A percentile compares a stretch with the other conserved stretches of the same genome.
Evolutionary conservation across 2,329 filamentous ascomycete species (phyloP).

Genomic region (Drechmeria coniospora): DNA sequence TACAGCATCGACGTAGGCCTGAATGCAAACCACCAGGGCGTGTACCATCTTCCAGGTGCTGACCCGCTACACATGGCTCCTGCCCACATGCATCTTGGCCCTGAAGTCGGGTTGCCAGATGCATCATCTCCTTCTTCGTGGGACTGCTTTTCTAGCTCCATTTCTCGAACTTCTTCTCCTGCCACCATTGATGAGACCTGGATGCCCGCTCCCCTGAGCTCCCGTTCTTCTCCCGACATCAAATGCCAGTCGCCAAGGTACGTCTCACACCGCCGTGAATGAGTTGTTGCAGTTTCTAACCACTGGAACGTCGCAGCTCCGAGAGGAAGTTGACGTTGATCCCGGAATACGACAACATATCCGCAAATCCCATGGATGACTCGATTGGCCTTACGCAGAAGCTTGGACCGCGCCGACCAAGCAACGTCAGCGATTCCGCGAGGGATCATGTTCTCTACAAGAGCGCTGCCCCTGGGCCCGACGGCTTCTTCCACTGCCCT

Average conservation of each 20-base stretch:
- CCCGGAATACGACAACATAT: conserved; percentile 12
- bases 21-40: conserved; percentile 24
- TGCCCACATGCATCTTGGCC: conserved; percentile 37
- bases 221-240: conserved; percentile 33
- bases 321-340: conserved; percentile 16
- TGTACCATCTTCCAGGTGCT: conserved; percentile 27
- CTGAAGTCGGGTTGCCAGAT: conserved; percentile 31
- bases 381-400: conserved; percentile 16
- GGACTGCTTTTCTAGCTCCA: conserved; percentile 36
- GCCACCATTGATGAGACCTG: conserved; percentile 34
- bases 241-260: conserved; percentile 38
- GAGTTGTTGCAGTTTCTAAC: conserved; percentile 8
- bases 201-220: conserved; percentile 17
- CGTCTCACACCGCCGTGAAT: conserved; percentile 13
- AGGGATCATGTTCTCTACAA: conserved; percentile 58
- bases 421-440: conserved; percentile 40
- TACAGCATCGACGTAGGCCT: conserved; percentile 30
- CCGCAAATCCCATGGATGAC: conserved; percentile 14
- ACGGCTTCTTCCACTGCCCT: conserved; percentile 89
- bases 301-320: conserved; percentile 10
- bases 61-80: conserved; percentile 38
- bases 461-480: conserved; percentile 43
- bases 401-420: conserved; percentile 30
- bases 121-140: conserved; percentile 37
- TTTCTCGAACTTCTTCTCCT: conserved; percentile 35